Evolutionary conservation across 805 yeast genomes (phyloP).

Genomic region (Ogataea glucozyma): DNA sequence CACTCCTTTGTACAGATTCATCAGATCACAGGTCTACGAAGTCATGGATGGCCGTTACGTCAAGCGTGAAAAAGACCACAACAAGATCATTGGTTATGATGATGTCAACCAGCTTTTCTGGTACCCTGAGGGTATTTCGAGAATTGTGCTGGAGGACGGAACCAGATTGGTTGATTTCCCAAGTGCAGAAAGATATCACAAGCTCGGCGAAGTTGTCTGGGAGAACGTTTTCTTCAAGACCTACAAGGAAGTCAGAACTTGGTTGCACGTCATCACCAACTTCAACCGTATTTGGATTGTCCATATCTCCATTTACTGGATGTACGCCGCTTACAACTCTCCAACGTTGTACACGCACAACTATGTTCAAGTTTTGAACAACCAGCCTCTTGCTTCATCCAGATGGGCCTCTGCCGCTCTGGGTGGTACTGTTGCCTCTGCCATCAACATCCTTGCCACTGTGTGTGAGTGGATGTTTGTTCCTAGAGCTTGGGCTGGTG

Average conservation of each 20-base stretch:
- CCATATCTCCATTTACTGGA: conserved; percentile 89
- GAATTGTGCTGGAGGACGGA: conserved; percentile 90
- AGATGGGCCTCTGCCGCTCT: conserved; percentile 91
- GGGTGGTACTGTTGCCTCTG: conserved; percentile 86
- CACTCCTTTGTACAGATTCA: conserved; percentile 82
- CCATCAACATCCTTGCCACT: conserved; percentile 85
- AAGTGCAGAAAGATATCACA: conserved; percentile 81
- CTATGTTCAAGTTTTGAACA: conserved; percentile 79
- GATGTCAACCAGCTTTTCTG: conserved; percentile 98
- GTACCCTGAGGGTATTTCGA: conserved; percentile 98
- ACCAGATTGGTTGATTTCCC: conserved; percentile 89
- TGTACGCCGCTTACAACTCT: conserved; percentile 90
- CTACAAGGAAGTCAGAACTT: conserved; percentile 91
- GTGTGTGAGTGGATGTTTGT: conserved; percentile 92
- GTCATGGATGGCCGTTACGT: conserved; percentile 78
- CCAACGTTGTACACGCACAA: conserved; percentile 87
- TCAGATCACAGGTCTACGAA: conserved; percentile 81
- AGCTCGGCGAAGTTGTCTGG: conserved; percentile 94
- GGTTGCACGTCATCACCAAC: conserved; percentile 94
- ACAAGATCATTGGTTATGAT: conserved; percentile 85
- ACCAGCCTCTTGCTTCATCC: conserved; percentile 86
- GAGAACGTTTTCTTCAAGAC: conserved; percentile 90
- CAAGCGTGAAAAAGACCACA: conserved; percentile 84
- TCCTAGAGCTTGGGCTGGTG: conserved; percentile 99
- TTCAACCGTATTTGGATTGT: conserved; percentile 98